Evolutionary conservation across 257 asterid species (phyloP), one percentile per base, ranked within the genome.

Genomic region (Nicotiana undulata): DNA sequence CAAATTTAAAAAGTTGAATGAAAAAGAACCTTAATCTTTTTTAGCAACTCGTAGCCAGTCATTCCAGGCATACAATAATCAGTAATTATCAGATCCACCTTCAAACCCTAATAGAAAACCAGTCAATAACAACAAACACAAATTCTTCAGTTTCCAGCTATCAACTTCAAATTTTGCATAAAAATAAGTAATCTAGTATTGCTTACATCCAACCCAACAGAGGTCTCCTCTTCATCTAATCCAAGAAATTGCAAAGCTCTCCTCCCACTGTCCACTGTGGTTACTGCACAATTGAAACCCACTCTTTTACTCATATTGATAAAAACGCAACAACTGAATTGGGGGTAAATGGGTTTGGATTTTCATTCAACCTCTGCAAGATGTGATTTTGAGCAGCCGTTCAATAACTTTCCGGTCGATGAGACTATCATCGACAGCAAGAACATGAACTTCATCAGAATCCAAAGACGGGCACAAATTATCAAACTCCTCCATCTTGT

Each of bases 41-140:
- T 94, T 40, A 94, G 93, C 85, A 94, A 80, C 77, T 94, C 97
- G 81, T 87, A 94, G 24, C 98, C 97, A 66, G 97, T 92, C 98
- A 92, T 94, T 86, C 89, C 98, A 83, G 98, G 97, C 97, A 92
- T 94, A 85, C 93, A 94, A 70, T 94, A 94, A 81, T 94, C 97
- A 61, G 98, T 92, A 2, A 94, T 94, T 58, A 94, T 86, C 86
- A 94, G 82, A 88, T 94, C 94, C 70, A 94, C 97, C 89, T 94
- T 94, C 81, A 92, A 86, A 10, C 88, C 97, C 97, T 94, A 44
- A 91, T 93, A 74, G 88, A 86, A 34, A 78, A 29, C n/a, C 59
- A 78, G 49, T 79, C 79, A 60, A 72, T 60, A 16, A 16, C 20
- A 29, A 77, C 82, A 76, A 15, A 77, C 16, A 34, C 75, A 61